Base-by-base conservation (phyloP, 1,139 yeast species). In the Kodamaea sp. region DNA sequence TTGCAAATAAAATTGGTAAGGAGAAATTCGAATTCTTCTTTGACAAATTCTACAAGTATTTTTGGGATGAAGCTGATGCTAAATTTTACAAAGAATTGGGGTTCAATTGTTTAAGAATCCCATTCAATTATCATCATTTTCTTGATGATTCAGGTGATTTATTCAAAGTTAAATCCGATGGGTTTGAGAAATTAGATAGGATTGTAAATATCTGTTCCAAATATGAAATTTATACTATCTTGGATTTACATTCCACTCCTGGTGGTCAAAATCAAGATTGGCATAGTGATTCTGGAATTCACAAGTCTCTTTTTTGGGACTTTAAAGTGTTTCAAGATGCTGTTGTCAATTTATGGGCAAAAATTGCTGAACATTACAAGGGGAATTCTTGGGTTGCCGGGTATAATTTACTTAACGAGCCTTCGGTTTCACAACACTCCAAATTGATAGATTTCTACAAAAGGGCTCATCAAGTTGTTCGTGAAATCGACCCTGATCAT, bases 241-340 rank as follows among this genome's bases (percentile, higher is more conserved):
- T 71, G 36, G 77, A 71, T 45, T 62, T 71, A 32, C 76, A 71
- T 46, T 60, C 75, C 8, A 62, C 58, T 23, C 76, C 76, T 8
- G 76, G 76, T 23, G 76, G 76, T 12, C 75, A 70, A 50, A 70
- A 68, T 49, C 76, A 70, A 51, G 75, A 68, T 50, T 71, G 76
- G 77, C 77, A 71, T 47, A 52, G 63, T 32, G 77, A 71, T 52
- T 62, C 71, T 3, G 66, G 63, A 5, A 57, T 65, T 43, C 73
- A 70, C 53, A 60, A 64, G 49, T 60, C 76, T 2, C 43, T 67
- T 27, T 70, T 71, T 50, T 71, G 75, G 73, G 70, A 67, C 25
- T 71, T 68, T 54, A 64, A 62, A 45, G 57, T 66, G 12, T 67
- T 70, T 53, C 75, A 70, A 50, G 75, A 70, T 43, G 61, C 61